Evolutionary conservation across 2,329 filamentous ascomycete genomes (phyloP).

Genomic region (Aspergillus puulaauensis): DNA sequence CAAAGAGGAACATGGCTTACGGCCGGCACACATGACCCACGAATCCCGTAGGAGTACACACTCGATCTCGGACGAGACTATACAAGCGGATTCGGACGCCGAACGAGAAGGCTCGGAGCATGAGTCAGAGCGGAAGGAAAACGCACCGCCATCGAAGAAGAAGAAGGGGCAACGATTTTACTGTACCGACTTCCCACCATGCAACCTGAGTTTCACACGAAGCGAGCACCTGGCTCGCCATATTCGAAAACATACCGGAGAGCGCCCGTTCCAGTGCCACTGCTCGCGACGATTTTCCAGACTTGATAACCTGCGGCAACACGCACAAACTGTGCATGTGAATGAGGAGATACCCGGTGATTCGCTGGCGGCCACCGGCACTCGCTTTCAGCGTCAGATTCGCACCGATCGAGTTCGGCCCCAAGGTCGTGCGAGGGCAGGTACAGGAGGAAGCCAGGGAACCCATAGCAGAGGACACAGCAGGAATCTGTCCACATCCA

Average conservation of each 20-base stretch:
- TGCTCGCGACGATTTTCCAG: slow-evolving; percentile 90
- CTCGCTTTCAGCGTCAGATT: slow-evolving; percentile 87
- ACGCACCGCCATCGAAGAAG: slow-evolving; percentile 77
- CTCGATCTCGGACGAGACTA: slow-evolving; percentile 60
- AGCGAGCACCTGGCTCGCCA: slow-evolving; percentile 95
- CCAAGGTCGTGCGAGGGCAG: slow-evolving; percentile 71
- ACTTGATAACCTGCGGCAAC: slow-evolving; percentile 90
- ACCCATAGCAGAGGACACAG: slow-evolving; percentile 75
- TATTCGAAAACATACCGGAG: slow-evolving; percentile 97
- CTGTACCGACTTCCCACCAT: slow-evolving; percentile 92
- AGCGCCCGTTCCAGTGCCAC: slow-evolving; percentile 94
- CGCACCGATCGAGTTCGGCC: slow-evolving; percentile 81
- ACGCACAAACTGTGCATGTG: slow-evolving; percentile 95
- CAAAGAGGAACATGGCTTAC: slow-evolving; percentile 46
- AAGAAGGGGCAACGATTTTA: slow-evolving; percentile 97
- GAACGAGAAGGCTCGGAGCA: slow-evolving; percentile 66
- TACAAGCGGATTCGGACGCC: slow-evolving; percentile 74
- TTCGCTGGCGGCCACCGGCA: slow-evolving; percentile 88
- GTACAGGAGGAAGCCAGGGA: slow-evolving; percentile 71
- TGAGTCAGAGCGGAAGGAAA: slow-evolving; percentile 61
- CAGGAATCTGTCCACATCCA: slow-evolving; percentile 82
- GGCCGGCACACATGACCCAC: slow-evolving; percentile 36
- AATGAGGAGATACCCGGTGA: slow-evolving; percentile 96
- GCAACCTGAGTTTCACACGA: slow-evolving; percentile 89
- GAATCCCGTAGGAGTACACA: slow-evolving; percentile 48